phyloP scores from a whole-genome alignment of 352 stramenopile species.

The Globisporangium emineosum region DNA sequence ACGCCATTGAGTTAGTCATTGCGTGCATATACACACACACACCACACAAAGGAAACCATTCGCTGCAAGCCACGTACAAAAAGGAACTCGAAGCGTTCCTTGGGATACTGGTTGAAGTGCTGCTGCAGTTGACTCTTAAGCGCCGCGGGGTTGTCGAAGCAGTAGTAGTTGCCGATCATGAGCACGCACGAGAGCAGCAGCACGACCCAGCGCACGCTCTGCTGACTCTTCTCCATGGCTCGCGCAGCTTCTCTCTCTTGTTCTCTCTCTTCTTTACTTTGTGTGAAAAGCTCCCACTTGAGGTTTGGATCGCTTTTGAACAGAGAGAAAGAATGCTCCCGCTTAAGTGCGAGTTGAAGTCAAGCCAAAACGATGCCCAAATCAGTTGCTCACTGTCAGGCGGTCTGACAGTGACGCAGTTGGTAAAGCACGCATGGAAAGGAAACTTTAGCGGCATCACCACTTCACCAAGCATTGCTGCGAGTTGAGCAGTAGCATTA shows the following conservation, averaged over 20 bases:
- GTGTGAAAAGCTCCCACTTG: slow-evolving; percentile 2
- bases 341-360: slow-evolving; percentile 8
- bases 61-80: slow-evolving; percentile 58
- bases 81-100: slow-evolving; percentile 79
- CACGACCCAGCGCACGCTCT: slow-evolving; percentile 80
- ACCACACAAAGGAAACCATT: no score
- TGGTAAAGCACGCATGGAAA: no score
- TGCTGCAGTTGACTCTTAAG: slow-evolving; percentile 88
- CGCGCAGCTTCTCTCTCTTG: neutral
- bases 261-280: neutral
- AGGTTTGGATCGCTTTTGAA: slow-evolving; percentile 3
- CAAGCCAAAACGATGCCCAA: neutral
- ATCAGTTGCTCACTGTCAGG: no score
- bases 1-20: neutral
- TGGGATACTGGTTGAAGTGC: slow-evolving; percentile 70
- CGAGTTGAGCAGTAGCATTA: no score
- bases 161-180: slow-evolving; percentile 92
- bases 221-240: slow-evolving; percentile 66
- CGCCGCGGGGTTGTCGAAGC: slow-evolving; percentile 87
- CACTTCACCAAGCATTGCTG: no score
- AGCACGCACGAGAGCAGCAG: slow-evolving; percentile 84
- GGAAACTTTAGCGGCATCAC: no score
- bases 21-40: neutral
- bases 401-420: no score
- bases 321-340: neutral